Evolutionary conservation across 352 stramenopile species (phyloP).

Genomic region (Pythium apleroticum): DNA sequence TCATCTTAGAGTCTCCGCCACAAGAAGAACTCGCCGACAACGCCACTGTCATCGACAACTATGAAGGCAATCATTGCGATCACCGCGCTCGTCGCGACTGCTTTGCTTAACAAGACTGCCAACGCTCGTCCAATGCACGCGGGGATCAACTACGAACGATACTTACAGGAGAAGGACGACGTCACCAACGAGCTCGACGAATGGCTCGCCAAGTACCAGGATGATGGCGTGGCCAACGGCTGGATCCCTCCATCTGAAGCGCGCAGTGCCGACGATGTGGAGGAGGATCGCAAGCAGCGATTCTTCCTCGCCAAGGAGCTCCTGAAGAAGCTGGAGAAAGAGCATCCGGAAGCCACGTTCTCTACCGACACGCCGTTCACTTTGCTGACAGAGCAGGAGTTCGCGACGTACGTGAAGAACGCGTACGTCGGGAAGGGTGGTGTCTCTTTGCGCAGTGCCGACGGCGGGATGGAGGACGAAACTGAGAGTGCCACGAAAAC

Average conservation of each 20-base stretch:
- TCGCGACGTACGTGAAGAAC: conserved; percentile 36
- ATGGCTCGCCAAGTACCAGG: conserved; percentile 38
- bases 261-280: conserved; percentile 23
- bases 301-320: conserved; percentile 52
- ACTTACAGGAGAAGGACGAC: conserved; percentile 43
- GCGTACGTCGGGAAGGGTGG: conserved; percentile 25
- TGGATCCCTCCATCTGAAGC: conserved; percentile 19
- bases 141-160: conserved; percentile 36
- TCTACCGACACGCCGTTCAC: conserved; percentile 46
- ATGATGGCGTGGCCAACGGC: conserved; percentile 14
- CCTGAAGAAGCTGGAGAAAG: conserved; percentile 31
- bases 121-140: conserved; percentile 21
- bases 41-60: background rate
- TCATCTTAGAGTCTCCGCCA: background rate
- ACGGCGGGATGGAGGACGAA: background rate
- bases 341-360: conserved; percentile 45
- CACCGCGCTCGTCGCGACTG: background rate
- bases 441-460: background rate
- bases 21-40: background rate
- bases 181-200: conserved; percentile 35
- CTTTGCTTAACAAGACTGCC: background rate
- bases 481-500: background rate
- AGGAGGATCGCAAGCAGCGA: conserved; percentile 43
- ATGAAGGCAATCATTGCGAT: background rate
- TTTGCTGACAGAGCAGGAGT: conserved; percentile 54